Base-by-base conservation (phyloP, 345 rosid species). In the Barbarea vulgaris region DNA sequence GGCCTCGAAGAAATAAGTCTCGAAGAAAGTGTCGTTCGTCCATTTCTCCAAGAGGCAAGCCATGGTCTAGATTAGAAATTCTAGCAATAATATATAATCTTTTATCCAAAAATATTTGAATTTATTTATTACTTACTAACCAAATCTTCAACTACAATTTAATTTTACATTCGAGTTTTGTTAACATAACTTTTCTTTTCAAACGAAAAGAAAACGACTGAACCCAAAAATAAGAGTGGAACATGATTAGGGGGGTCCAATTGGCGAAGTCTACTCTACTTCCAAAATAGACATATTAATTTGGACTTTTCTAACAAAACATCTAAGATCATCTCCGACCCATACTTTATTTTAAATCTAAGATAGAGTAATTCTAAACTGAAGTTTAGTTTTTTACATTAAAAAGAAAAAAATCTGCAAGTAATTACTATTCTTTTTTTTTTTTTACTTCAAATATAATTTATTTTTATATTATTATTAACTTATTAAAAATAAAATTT, bases 11-110 rank as follows among this genome's bases (percentile, higher is more conserved):
- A 41, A 41, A 1, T 41, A 47, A 30, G 13, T 11, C 15, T 22
- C 31, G 57, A 53, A 53, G 31, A 8, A 13, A 24, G 57, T 13
- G 17, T 52, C 12, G 24, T 21, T 21, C 41, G 27, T 55, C 11
- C 21, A 55, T 27, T 68, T 25, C 33, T 39, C 51, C 21, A 11
- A 39, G 36, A 68, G 62, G 22, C 34, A 36, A 67, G 21, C 72
- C 33, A 36, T 65, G n/a, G n/a, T n/a, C n/a, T 25, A 30, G 24
- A 28, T 31, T 24, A 67, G 36, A 67, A 33, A 24, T 24, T 44
- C 60, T 31, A 52, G 17, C 36, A 36, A 52, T 51, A 21, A 11
- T 52, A 34, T 14, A 33, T 33, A 39, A 39, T 12, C 17, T 41
- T 14, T 13, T 41, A 41, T 14, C 17, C 46, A 41, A 4, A 47